These are phyloP conservation scores for Termitomyces sp. DNA, from an alignment of 1,284 basidiomycete genomes.

Conservation along the genomic window DNA sequence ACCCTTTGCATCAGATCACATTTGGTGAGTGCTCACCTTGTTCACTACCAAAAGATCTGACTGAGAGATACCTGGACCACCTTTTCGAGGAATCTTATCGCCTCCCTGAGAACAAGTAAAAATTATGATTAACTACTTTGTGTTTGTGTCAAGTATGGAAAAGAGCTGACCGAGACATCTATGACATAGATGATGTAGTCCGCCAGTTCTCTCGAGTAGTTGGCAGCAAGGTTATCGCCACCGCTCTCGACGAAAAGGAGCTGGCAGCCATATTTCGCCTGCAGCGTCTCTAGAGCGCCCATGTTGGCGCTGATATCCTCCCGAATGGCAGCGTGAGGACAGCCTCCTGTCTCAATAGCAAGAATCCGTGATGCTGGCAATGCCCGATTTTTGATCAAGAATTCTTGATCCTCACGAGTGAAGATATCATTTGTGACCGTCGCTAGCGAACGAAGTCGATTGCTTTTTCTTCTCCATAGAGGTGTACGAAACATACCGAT, in stretches of 20 bases:
- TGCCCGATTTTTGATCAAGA: constrained; percentile 89
- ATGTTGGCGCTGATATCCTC: constrained; percentile 98
- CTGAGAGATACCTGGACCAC: constrained; percentile 94
- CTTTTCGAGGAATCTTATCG: constrained; percentile 97
- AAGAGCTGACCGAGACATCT: constrained; percentile 61
- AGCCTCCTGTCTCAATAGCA: constrained; percentile 96
- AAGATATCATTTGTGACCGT: constrained; percentile 98
- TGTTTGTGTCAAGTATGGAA: background rate
- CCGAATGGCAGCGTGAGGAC: constrained; percentile 92
- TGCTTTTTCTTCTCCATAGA: constrained; percentile 1
- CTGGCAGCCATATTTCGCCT: constrained; percentile 83
- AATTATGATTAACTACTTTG: background rate
- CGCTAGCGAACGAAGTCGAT: constrained; percentile 40
- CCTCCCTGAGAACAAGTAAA: constrained; percentile 57
- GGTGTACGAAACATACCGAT: constrained; percentile 54
- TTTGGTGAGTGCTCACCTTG: constrained; percentile 52
- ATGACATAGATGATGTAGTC: constrained; percentile 98
- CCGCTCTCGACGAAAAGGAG: constrained; percentile 92
- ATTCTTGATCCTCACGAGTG: constrained; percentile 96
- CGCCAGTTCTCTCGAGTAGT: constrained; percentile 93
- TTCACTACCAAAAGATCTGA: constrained; percentile 95
- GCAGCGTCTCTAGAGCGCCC: constrained; percentile 92
- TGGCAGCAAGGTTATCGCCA: constrained; percentile 94
- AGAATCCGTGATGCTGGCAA: constrained; percentile 83
- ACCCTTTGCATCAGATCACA: background rate